phyloP scores from a whole-genome alignment of 176 grass and related monocot genomes.

The Zizania latifolia region DNA sequence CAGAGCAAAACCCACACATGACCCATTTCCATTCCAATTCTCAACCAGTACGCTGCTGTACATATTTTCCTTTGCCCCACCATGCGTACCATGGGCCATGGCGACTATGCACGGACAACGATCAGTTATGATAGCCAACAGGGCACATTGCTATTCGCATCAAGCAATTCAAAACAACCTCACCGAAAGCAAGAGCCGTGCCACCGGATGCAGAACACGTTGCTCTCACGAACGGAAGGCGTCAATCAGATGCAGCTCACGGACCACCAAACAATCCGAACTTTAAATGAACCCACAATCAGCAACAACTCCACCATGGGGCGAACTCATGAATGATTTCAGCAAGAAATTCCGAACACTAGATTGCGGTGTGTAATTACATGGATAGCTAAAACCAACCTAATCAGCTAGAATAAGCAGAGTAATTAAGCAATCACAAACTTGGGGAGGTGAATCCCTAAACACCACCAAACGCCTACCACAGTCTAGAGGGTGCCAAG shows the following conservation, averaged over 20 bases:
- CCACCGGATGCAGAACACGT: background rate
- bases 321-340: background rate
- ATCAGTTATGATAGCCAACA: background rate
- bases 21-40: too few species aligned
- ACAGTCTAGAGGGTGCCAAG: background rate
- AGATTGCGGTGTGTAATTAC: conserved; percentile 37
- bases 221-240: background rate
- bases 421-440: conserved; percentile 38
- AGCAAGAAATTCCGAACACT: background rate
- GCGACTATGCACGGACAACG: too few species aligned
- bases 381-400: conserved; percentile 38
- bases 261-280: conserved; percentile 4
- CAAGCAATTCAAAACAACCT: background rate
- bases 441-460: conserved; percentile 29
- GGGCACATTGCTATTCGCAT: background rate
- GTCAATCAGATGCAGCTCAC: background rate
- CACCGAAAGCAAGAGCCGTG: conserved; percentile 17
- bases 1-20: too few species aligned
- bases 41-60: background rate
- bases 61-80: background rate
- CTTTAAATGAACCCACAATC: too few species aligned
- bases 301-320: background rate
- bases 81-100: background rate
- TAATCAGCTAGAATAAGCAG: conserved; percentile 33
- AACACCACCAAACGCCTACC: conserved; percentile 26